Evolutionary conservation across 2,329 filamentous ascomycete species (phyloP).

Genomic region (Leptosphaerulina australis): DNA sequence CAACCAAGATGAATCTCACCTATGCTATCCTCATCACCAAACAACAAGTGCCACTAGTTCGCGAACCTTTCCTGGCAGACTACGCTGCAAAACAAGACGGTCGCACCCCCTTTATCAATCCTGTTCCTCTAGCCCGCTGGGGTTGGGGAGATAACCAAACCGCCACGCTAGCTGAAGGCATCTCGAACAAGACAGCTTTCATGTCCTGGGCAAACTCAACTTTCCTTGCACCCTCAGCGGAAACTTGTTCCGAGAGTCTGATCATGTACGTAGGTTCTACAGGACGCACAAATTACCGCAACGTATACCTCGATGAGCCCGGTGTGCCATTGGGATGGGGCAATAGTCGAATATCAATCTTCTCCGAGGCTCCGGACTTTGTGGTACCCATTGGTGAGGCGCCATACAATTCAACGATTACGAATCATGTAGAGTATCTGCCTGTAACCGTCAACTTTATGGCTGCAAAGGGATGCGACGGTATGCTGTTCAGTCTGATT

Average conservation of each 20-base stretch:
- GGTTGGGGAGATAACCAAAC: constrained; percentile 53
- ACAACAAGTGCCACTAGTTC: constrained; percentile 55
- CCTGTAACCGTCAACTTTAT: constrained; percentile 65
- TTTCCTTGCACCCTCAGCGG: constrained; percentile 50
- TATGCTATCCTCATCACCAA: constrained; percentile 57
- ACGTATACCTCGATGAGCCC: constrained; percentile 53
- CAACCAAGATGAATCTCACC: constrained; percentile 51
- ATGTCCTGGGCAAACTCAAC: constrained; percentile 56
- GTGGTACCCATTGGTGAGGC: constrained; percentile 54
- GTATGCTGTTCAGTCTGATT: constrained; percentile 61
- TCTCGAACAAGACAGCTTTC: constrained; percentile 59
- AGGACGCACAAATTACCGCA: constrained; percentile 52
- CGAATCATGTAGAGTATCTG: constrained; percentile 56
- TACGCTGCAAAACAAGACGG: constrained; percentile 56
- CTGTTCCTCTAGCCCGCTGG: constrained; percentile 57
- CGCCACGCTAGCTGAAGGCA: constrained; percentile 50
- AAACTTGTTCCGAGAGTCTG: constrained; percentile 58
- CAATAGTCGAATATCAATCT: constrained; percentile 55
- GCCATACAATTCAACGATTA: constrained; percentile 56
- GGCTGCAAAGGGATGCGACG: constrained; percentile 66
- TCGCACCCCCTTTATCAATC: constrained; percentile 57
- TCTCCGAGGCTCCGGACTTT: constrained; percentile 56
- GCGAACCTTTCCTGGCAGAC: constrained; percentile 57
- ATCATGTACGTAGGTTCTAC: constrained; percentile 56
- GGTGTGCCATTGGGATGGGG: constrained; percentile 56